Base-by-base conservation (phyloP, 1,139 yeast species). In the Saccharomycopsis crataegensis region DNA sequence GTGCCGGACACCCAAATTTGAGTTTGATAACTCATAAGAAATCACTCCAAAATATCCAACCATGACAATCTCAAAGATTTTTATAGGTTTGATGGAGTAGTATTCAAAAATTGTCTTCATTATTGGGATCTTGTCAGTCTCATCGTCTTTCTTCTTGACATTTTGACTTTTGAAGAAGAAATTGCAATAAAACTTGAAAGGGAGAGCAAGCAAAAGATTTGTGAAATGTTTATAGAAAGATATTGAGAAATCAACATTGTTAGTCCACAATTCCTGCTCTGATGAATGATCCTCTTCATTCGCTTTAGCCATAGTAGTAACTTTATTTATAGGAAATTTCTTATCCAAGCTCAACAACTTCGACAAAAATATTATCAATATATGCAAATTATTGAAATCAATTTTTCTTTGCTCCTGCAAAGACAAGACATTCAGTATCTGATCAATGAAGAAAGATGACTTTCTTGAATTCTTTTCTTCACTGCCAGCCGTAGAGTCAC, bases 1-100 rank as follows among this genome's bases (percentile, higher is more conserved):
- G 4, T 28, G 34, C 47, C 22, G 11, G 2, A 14, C 17, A n/a
- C 16, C 40, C 8, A 33, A 34, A 12, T 40, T 47, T 22, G 51
- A 42, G 9, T 32, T 12, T 8, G 17, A 17, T 11, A 51, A 28
- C 32, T 49, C 49, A 34, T 14, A n/a, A 12, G 8, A 36, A 17
- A 52, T 40, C 5, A 49, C 43, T n/a, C 42, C 36, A 38, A 52
- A 44, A 28, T 32, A 50, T 3, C 53, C 53, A n/a, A 45, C 57
- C 14, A 53, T 7, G 12, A 53, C n/a, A 11, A 53, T 32, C 22
- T 53, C 43, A n/a, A 53, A 40, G 9, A 53, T 34, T 31, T 53
- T 49, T 7, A 45, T 38, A 17, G 56, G 56, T 36, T 50, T 50
- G 31, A 49, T 46, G 8, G 50, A 44, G 31, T 46, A 44, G 36